Evolutionary conservation across 2,329 filamentous ascomycete species (phyloP).

Genomic region (Aspergillus ochraceoroseus): DNA sequence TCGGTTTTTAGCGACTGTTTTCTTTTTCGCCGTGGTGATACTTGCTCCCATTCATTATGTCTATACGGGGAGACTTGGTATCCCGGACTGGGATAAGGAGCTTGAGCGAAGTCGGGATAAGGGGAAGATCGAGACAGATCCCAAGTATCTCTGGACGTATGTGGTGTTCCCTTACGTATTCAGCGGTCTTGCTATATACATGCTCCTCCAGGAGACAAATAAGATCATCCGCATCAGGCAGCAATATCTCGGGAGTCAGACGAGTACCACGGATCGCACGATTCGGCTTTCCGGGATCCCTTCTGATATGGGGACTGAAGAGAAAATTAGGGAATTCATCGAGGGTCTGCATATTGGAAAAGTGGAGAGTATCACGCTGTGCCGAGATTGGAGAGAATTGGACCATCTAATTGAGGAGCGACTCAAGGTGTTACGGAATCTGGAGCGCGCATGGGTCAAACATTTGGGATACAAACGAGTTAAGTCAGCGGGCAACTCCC

Average conservation of each 20-base stretch:
- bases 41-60: conserved; percentile 80
- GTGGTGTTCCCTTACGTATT: conserved; percentile 94
- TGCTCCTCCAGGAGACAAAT: conserved; percentile 76
- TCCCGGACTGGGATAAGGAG: conserved; percentile 37
- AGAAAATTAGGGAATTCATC: conserved; percentile 77
- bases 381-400: conserved; percentile 77
- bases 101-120: conserved; percentile 31
- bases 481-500: conserved; percentile 40
- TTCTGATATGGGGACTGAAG: conserved; percentile 68
- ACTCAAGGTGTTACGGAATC: conserved; percentile 58
- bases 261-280: conserved; percentile 91
- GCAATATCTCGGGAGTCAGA: conserved; percentile 86
- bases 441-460: conserved; percentile 80
- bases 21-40: conserved; percentile 74
- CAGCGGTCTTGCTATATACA: conserved; percentile 71
- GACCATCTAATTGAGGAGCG: conserved; percentile 69
- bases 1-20: conserved; percentile 70
- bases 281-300: conserved; percentile 90
- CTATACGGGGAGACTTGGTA: conserved; percentile 49
- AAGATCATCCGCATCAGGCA: conserved; percentile 82
- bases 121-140: conserved; percentile 34
- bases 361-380: conserved; percentile 81
- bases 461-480: conserved; percentile 59
- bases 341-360: conserved; percentile 84
- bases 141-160: conserved; percentile 80